phyloP scores from a whole-genome alignment of 2,329 filamentous ascomycete genomes.

The Cladosporium halotolerans region DNA sequence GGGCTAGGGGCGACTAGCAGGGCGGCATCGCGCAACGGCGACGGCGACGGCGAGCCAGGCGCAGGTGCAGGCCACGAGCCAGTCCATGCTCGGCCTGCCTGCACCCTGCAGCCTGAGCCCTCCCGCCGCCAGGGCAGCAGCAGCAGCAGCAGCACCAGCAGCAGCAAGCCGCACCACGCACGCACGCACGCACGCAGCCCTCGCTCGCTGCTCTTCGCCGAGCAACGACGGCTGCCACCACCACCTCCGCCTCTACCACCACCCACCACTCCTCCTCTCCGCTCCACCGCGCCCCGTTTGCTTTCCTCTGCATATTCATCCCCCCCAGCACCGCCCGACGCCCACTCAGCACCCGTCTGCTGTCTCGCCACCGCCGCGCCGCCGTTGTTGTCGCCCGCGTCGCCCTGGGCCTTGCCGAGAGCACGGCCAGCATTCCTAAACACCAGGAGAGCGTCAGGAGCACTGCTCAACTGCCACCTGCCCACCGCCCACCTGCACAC shows the following conservation, averaged over 20 bases:
- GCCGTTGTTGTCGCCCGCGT: constrained; percentile 3
- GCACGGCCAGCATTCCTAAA: constrained; percentile 11
- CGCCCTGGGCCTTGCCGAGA: constrained; percentile 10
- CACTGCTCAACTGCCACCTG: constrained; percentile 4
- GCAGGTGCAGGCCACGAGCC: too few relatives aligned
- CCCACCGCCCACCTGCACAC: neutral
- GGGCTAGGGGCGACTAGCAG: too few relatives aligned
- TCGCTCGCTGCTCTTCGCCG: too few relatives aligned
- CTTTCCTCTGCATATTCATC: neutral
- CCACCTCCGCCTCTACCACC: neutral
- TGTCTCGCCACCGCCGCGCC: neutral
- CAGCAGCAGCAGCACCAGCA: neutral
- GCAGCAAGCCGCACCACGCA: neutral
- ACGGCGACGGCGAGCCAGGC: too few relatives aligned
- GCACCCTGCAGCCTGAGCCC: too few relatives aligned
- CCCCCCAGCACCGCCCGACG: neutral
- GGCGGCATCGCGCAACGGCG: too few relatives aligned
- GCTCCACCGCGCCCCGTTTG: neutral
- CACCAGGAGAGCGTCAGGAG: constrained; percentile 10
- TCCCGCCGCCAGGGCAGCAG: neutral
- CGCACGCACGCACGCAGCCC: neutral
- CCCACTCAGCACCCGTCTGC: neutral
- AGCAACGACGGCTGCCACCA: neutral
- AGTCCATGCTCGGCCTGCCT: too few relatives aligned
- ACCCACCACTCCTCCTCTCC: neutral